Evolutionary conservation across 768 basidiomycete species (phyloP), one percentile per base, ranked within the genome.

Genomic region (Podaxis rugospora): DNA sequence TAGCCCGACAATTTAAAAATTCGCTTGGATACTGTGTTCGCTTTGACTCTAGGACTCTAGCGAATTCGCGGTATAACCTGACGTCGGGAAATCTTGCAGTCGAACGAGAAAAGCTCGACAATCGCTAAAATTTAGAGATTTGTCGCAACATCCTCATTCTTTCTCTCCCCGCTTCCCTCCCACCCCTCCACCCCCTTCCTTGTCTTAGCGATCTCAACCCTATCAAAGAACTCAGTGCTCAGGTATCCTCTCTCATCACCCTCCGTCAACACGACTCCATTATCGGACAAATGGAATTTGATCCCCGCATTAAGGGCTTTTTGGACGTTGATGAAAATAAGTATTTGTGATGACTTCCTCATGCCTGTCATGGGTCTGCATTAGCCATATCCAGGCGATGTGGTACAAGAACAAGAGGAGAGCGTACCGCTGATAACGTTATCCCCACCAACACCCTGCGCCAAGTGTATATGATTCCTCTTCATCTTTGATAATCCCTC

Each of bases 391-490:
- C 57, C 13, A 44, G 6, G 18, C 27, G 27, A 44, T 36, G n/a
- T 36, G 14, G 35, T 51, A 42, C 14, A 23, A 55, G 53, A 47
- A 62, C 32, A 42, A 40, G n/a, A 40, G 18, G 4, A n/a, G 11
- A 23, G 71, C 85, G 25, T 59, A 92, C 94, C 93, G 64, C 92
- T 94, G 55, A 89, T 82, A 51, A 92, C 86, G 4, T 82, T 81
- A 1, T 85, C 70, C 7, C 85, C 84, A 2, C 80, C 76, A 2
- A 91, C 74, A 37, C 90, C 88, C 70, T 94, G 90, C 0, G 95
- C 95, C 13, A 97, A 79, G 72, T 99, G 96, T 40, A 98, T 90
- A 68, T 98, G 95, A 68, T 95, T 96, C 25, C 96, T 80, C 11
- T 74, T 80, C 94, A 95, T 97, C 63, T 80, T 87, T 0, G 89